Base-by-base conservation (phyloP, 495 filamentous ascomycete genomes). In the Penicillium parvum region DNA sequence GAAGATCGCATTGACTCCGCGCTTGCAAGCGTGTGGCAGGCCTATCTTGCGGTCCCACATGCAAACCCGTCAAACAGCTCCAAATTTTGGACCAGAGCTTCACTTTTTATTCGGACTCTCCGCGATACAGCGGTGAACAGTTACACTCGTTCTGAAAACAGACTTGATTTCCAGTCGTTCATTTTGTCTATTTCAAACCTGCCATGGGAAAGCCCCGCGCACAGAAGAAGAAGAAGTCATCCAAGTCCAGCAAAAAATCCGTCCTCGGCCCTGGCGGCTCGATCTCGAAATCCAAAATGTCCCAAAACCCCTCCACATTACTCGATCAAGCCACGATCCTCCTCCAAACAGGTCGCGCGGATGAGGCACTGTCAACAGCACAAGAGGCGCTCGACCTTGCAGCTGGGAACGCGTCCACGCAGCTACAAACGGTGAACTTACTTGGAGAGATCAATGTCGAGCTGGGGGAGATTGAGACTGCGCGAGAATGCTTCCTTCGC, bases 381-480 rank as follows among this genome's bases (percentile, higher is more conserved):
- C 69, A 79, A 42, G 68, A 76, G 27, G 85, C 85, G 7, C 74
- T 86, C 27, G 65, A 77, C 28, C 55, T 65, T 17, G 57, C 63
- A 27, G 47, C 63, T 17, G 61, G 64, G 37, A 65, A 71, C 18
- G 69, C 65, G 19, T 47, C 63, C 8, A 33, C 54, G 40, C 65
- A 69, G 32, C 77, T 86, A 32, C 80, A 77, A 19, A 83, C 88
- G 1, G 63, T 95, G 29, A 87, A 83, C 26, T 60, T 95, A 4
- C 74, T 96, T 25, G 94, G 83, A 21, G 86, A 96, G 55, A 89
- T 95, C 41, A 72, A 83, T 45, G 75, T 96, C 32, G 90, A 96
- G 53, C 64, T 92, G 4, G 91, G 91, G 40, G 83, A 95, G 15
- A 71, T 84, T 45, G 80, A 86, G 36, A 57, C 70, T 2, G 90